Evolutionary conservation across 176 grass and related monocot genomes (phyloP).

Genomic region (Raddia distichophylla): DNA sequence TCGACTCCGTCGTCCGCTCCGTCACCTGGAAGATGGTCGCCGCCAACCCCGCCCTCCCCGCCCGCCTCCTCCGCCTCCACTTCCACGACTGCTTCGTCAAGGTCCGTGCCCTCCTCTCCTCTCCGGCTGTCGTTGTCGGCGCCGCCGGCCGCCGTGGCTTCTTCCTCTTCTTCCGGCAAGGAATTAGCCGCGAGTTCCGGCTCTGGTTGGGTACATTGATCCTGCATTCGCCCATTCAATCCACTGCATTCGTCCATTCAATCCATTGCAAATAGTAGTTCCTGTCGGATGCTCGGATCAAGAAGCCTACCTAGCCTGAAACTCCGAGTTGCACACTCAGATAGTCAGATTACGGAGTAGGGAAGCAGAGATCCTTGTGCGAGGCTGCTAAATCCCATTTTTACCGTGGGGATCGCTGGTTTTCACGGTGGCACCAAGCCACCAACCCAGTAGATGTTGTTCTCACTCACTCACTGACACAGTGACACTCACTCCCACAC

Average conservation of each 20-base stretch:
- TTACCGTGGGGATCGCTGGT: constrained; percentile 5
- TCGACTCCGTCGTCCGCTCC: constrained; percentile 41
- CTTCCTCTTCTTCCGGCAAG: background rate
- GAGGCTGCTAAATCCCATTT: background rate
- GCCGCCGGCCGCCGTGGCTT: background rate
- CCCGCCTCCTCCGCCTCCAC: constrained; percentile 56
- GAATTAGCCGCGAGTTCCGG: constrained; percentile 20
- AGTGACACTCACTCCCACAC: background rate
- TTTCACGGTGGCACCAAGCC: background rate
- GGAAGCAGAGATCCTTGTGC: background rate
- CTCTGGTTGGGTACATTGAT: constrained; percentile 10
- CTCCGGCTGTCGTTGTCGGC: background rate
- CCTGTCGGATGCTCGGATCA: background rate
- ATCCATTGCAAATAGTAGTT: too few species aligned
- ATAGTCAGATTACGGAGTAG: background rate
- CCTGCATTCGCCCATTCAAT: background rate
- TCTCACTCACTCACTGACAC: background rate
- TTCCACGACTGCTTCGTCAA: constrained; percentile 83
- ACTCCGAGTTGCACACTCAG: background rate
- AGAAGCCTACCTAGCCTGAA: background rate
- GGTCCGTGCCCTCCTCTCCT: constrained; percentile 24
- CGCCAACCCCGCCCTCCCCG: constrained; percentile 45
- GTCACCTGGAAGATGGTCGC: constrained; percentile 51
- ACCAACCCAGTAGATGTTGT: background rate
- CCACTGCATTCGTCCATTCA: background rate